Evolutionary conservation across 139 green algal species (phyloP).

Genomic region (Haematococcus lacustris): DNA sequence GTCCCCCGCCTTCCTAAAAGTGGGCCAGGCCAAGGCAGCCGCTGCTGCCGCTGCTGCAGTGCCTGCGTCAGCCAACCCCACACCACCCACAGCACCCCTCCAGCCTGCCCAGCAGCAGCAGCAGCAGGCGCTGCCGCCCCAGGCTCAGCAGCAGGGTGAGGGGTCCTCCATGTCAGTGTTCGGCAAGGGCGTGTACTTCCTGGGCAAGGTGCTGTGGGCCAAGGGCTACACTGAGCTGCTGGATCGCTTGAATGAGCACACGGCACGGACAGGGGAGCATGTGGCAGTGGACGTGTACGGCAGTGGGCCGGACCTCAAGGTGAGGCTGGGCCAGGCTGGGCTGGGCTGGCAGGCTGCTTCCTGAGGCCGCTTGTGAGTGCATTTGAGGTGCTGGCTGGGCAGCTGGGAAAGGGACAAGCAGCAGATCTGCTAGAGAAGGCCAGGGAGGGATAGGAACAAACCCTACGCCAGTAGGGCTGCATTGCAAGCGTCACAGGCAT

Average conservation of each 20-base stretch:
- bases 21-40: constrained; percentile 7
- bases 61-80: background rate
- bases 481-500: too few species aligned
- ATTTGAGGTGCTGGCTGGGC: background rate
- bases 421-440: too few species aligned
- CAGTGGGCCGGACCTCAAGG: constrained; percentile 78
- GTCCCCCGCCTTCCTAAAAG: constrained; percentile 76
- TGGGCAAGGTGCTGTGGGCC: constrained; percentile 95
- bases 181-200: constrained; percentile 87
- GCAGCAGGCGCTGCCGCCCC: background rate
- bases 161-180: constrained; percentile 2
- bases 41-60: background rate
- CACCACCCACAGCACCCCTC: constrained; percentile 1
- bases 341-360: background rate
- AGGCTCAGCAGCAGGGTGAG: background rate
- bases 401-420: background rate
- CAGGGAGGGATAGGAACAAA: too few species aligned
- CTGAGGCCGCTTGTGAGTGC: background rate
- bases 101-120: background rate
- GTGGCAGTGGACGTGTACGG: constrained; percentile 89
- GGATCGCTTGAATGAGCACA: constrained; percentile 65
- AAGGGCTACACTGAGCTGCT: constrained; percentile 99
- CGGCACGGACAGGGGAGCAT: constrained; percentile 32
- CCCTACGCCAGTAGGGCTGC: too few species aligned
- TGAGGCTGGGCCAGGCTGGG: constrained; percentile 1